These are phyloP conservation scores for Chrysanthemum makinoi DNA, from an alignment of 129 eudicot genomes.

Conservation along the genomic window DNA sequence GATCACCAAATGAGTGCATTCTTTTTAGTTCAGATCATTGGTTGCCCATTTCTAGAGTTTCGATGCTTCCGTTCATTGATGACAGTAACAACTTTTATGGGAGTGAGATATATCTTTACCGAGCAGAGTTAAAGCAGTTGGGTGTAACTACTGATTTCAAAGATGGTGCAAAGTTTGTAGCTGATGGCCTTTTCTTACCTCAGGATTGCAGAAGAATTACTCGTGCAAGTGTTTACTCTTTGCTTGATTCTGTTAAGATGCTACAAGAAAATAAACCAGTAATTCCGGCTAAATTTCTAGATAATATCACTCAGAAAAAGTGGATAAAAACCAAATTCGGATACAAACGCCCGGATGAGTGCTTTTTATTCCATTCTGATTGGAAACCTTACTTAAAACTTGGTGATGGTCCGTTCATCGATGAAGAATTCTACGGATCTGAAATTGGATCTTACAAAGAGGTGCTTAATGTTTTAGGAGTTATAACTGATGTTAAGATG, in stretches of 20 bases:
- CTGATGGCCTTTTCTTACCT: constrained; percentile 36
- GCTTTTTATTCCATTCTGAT: constrained; percentile 38
- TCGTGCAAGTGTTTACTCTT: constrained; percentile 30
- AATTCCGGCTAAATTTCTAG: constrained; percentile 13
- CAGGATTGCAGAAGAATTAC: constrained; percentile 29
- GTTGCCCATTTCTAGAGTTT: constrained; percentile 38
- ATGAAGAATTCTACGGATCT: constrained; percentile 43
- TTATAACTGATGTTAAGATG: constrained; percentile 18
- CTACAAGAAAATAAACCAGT: neutral
- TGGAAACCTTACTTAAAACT: constrained; percentile 25
- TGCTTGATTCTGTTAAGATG: constrained; percentile 34
- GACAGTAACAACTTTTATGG: constrained; percentile 44
- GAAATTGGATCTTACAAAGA: constrained; percentile 22
- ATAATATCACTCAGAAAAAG: constrained; percentile 25
- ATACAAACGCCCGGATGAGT: constrained; percentile 38
- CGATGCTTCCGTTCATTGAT: constrained; percentile 52
- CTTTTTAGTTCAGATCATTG: constrained; percentile 36
- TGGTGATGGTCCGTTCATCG: constrained; percentile 52
- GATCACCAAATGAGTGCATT: constrained; percentile 44
- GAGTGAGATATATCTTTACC: constrained; percentile 25
- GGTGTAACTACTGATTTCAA: constrained; percentile 40
- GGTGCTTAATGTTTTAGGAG: constrained; percentile 42
- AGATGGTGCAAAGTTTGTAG: constrained; percentile 42
- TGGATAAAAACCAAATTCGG: constrained; percentile 56
- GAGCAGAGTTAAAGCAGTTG: constrained; percentile 34